Evolutionary conservation across 257 asterid species (phyloP).

Genomic region (Solanum sejunctum): DNA sequence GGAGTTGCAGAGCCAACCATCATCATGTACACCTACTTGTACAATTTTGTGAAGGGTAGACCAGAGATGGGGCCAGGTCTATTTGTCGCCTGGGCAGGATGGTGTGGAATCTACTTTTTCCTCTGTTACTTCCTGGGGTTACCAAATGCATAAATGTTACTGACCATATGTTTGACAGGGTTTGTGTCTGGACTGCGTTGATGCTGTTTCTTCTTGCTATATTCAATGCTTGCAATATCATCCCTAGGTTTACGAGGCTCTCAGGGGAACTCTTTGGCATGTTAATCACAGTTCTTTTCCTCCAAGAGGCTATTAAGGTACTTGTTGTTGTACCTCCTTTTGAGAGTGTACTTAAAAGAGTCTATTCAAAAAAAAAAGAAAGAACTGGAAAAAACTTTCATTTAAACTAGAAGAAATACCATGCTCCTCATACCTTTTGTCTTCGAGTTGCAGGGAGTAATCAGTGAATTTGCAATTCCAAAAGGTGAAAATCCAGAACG

Average conservation of each 20-base stretch:
- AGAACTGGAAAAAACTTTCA: background rate
- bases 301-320: constrained; percentile 88
- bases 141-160: background rate
- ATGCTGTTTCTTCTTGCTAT: constrained; percentile 65
- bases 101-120: constrained; percentile 29
- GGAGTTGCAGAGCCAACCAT: constrained; percentile 98
- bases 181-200: constrained; percentile 83
- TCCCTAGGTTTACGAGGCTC: constrained; percentile 73
- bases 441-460: constrained; percentile 50
- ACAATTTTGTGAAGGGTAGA: constrained; percentile 39
- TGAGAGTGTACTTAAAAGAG: background rate
- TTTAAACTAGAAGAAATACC: background rate
- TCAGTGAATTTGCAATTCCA: constrained; percentile 65
- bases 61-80: constrained; percentile 46
- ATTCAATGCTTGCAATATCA: constrained; percentile 66
- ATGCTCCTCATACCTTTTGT: background rate
- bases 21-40: constrained; percentile 78
- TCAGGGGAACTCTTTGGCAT: constrained; percentile 95
- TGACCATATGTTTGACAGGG: constrained; percentile 34
- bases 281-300: constrained; percentile 76
- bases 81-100: constrained; percentile 84
- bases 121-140: background rate
- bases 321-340: background rate
- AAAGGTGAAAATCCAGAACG: constrained; percentile 38
- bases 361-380: background rate